Evolutionary conservation across 805 yeast genomes (phyloP), one percentile per base, ranked within the genome.

Genomic region (Wickerhamiella parazyma): DNA sequence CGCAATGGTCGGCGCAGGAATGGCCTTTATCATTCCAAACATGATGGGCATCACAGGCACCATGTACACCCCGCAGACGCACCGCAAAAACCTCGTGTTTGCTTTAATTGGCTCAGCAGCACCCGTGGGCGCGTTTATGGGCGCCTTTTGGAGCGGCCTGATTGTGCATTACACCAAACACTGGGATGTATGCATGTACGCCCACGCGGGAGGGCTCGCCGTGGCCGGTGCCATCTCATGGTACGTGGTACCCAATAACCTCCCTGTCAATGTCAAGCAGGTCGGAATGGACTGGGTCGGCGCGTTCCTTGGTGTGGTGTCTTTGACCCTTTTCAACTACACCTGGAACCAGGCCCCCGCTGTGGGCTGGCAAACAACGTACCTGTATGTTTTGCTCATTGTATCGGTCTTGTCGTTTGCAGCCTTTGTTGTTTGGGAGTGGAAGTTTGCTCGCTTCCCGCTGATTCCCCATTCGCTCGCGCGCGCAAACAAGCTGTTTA

Each of bases 281-380:
- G 45, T 42, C n/a, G 8, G 19, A 14, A 42, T 73, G 61, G 78
- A 75, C 53, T 66, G 69, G 61, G 45, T 59, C 6, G 85, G 85
- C n/a, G 64, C 79, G 0, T 14, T 61, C 0, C 47, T 73, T 11
- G 87, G 83, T 3, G 70, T 80, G 4, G 45, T 62, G 5, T 84
- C 83, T 0, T 58, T 82, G 38, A 66, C 79, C 2, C 55, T 81
- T 26, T 65, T 82, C 56, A 80, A 77, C 51, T 75, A 80, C 55
- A 73, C 74, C 2, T 75, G 84, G 75, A 80, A 78, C 52, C 86
- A 82, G 56, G 89, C 80, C 2, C 83, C 89, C 0, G 67, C 71
- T 4, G 78, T 64, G 2, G 84, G 87, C 17, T 81, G 89, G 89
- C 51, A 59, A 9, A 55, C 54, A 1, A 69, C 77, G 0, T 80